Evolutionary conservation across 345 rosid genomes (phyloP).

Genomic region (Citrus glauca): DNA sequence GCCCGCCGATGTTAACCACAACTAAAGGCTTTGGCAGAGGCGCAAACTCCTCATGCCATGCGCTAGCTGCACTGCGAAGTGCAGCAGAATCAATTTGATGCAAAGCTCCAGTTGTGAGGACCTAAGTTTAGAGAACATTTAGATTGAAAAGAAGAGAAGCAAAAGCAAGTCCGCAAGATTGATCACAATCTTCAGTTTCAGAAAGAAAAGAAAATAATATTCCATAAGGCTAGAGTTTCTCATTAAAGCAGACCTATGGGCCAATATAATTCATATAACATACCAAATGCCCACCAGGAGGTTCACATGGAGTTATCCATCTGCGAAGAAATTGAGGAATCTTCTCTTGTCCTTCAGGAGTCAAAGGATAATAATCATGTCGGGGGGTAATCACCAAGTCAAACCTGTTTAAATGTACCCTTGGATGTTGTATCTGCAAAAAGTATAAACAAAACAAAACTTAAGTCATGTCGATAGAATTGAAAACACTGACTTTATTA

Average conservation of each 20-base stretch:
- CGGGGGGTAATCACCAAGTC: constrained; percentile 92
- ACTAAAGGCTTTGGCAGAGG: constrained; percentile 83
- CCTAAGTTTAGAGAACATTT: constrained; percentile 37
- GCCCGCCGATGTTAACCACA: constrained; percentile 91
- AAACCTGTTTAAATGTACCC: constrained; percentile 80
- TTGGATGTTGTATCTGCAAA: constrained; percentile 90
- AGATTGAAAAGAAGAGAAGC: no score
- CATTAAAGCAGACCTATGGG: not conserved
- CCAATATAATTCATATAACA: constrained; percentile 14
- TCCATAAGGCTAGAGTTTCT: constrained; percentile 4
- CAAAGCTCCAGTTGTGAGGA: constrained; percentile 81
- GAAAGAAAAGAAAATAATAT: not conserved
- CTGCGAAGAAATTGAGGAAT: constrained; percentile 69
- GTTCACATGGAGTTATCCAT: constrained; percentile 85
- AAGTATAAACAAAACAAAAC: not conserved
- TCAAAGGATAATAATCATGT: constrained; percentile 88
- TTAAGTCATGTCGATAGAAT: not conserved
- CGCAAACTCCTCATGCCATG: constrained; percentile 93
- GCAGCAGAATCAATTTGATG: constrained; percentile 86
- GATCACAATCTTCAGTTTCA: not conserved
- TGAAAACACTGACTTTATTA: not conserved
- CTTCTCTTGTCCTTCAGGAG: constrained; percentile 70
- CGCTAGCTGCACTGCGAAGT: constrained; percentile 80
- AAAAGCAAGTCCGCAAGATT: not conserved
- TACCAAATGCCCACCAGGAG: constrained; percentile 78